These are phyloP conservation scores for Dissophora globulifera DNA, from an alignment of 192 early-diverging fungal genomes.

Conservation along the genomic window DNA sequence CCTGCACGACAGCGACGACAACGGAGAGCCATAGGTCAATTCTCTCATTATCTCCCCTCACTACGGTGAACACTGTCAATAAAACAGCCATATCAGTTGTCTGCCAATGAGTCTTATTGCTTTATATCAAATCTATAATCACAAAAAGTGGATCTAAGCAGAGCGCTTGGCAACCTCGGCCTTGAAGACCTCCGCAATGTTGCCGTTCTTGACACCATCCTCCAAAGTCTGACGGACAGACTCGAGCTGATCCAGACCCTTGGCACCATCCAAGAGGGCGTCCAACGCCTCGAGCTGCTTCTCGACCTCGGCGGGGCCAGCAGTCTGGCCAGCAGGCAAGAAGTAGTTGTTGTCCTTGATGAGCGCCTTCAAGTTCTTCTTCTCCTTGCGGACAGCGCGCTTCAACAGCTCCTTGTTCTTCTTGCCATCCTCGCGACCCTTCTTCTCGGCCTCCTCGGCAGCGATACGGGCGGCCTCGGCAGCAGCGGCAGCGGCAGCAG, in stretches of 20 bases:
- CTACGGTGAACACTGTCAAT: no score
- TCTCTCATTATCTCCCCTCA: no score
- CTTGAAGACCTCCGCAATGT: slow-evolving; percentile 67
- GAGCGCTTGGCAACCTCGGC: slow-evolving; percentile 57
- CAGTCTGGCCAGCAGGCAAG: slow-evolving; percentile 63
- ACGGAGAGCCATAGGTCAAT: slow-evolving; percentile 35
- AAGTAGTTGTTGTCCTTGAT: slow-evolving; percentile 85
- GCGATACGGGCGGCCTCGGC: slow-evolving; percentile 67
- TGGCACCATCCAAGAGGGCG: slow-evolving; percentile 76
- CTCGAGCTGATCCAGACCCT: slow-evolving; percentile 63
- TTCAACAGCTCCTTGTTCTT: slow-evolving; percentile 90
- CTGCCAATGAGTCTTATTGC: no score
- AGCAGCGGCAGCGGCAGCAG: slow-evolving; percentile 55
- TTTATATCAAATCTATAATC: background rate
- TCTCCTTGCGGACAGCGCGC: slow-evolving; percentile 90
- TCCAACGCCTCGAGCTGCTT: slow-evolving; percentile 82
- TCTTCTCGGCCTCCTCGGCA: slow-evolving; percentile 73
- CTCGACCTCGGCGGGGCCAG: slow-evolving; percentile 71
- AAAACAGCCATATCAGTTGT: no score
- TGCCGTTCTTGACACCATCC: slow-evolving; percentile 71
- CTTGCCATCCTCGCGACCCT: slow-evolving; percentile 70
- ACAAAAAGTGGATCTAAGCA: slow-evolving; percentile 7
- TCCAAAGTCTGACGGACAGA: slow-evolving; percentile 69
- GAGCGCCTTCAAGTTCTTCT: slow-evolving; percentile 85
- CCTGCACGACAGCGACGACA: slow-evolving; percentile 16